Base-by-base conservation (phyloP, 1,284 basidiomycete genomes). In the Erythrobasidium hasegawianum region DNA sequence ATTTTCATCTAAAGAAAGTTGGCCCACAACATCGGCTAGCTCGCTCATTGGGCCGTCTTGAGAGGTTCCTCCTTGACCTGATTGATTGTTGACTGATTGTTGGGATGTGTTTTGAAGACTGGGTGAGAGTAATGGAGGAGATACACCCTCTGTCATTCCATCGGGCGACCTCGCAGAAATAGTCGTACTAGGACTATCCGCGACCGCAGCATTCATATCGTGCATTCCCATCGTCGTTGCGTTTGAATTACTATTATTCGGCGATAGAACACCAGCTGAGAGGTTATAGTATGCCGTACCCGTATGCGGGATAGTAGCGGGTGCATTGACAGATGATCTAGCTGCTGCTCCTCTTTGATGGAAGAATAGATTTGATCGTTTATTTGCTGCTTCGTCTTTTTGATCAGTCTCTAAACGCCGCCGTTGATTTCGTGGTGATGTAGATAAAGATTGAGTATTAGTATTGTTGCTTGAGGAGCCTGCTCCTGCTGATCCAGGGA, bases 1-100 rank as follows among this genome's bases (percentile, higher is more conserved):
- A 64, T 91, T 87, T 78, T 92, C 89, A 72, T 91, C 89, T 71
- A 92, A 74, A 69, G 87, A 89, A 67, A 92, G 79, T 76, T 91
- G 89, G 2, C 90, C 89, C 4, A 90, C 81, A 38, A 88, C 88
- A 70, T 86, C 83, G 18, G 83, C 81, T 13, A 91, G 77, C 60
- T 84, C 82, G 0, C 57, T 64, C 57, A 74, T 50, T 33, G 68
- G 61, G 10, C 66, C 59, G 56, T 68, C 62, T 58, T 64, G 43
- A 33, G 40, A 50, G n/a, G n/a, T n/a, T n/a, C n/a, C n/a, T n/a
- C n/a, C n/a, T 18, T 29, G 45, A 24, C 16, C 18, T 20, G 1
- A 40, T 27, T 14, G 27, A n/a, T n/a, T n/a, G 13, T 58, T 69
- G 70, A 16, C 29, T 16, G 9, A 62, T 60, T 26, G n/a, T n/a